Evolutionary conservation across 768 basidiomycete genomes (phyloP), one percentile per base, ranked within the genome.

Genomic region (Podaxis sp.): DNA sequence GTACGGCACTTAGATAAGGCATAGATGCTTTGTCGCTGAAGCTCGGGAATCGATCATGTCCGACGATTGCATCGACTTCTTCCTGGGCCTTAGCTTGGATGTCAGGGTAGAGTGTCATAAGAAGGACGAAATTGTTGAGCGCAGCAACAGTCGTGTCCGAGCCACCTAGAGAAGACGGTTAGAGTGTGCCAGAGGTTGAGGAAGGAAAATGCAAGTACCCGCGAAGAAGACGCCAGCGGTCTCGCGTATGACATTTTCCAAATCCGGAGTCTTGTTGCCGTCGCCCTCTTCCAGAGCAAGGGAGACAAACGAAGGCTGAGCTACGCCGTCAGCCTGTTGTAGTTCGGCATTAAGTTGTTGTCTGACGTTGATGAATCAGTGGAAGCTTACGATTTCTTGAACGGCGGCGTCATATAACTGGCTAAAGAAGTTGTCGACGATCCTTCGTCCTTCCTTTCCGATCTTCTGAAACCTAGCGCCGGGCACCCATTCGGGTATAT

Each of bases 221-320:
- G 75, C 68, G 57, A 79, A 82, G 9, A 76, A 74, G 46, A 80
- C 71, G 1, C 74, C 78, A 36, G 79, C 78, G 47, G 76, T 78
- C 47, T 77, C 76, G 65, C 69, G 15, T 64, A 57, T 50, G 62
- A 57, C 65, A 61, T 69, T 47, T 59, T 65, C 8, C 19, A 59
- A 9, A 7, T 47, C 29, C 2, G 46, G 36, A 17, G 19, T n/a
- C 11, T 50, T 40, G 5, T 43, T 54, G 33, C 50, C 63, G 2
- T 47, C 41, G n/a, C 29, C 24, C 9, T 46, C 57, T 12, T 53
- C 63, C 6, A 64, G 52, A 3, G 63, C 63, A 3, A 53, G 51
- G 24, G 57, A 55, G 12, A 64, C 50, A 22, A 64, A 55, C 4
- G 63, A 64, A 5, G 63, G 63, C 19, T 59, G 57, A 25, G 50